Evolutionary conservation across 2,329 filamentous ascomycete genomes (phyloP).

Genomic region (Trichophyton mentagrophytes): DNA sequence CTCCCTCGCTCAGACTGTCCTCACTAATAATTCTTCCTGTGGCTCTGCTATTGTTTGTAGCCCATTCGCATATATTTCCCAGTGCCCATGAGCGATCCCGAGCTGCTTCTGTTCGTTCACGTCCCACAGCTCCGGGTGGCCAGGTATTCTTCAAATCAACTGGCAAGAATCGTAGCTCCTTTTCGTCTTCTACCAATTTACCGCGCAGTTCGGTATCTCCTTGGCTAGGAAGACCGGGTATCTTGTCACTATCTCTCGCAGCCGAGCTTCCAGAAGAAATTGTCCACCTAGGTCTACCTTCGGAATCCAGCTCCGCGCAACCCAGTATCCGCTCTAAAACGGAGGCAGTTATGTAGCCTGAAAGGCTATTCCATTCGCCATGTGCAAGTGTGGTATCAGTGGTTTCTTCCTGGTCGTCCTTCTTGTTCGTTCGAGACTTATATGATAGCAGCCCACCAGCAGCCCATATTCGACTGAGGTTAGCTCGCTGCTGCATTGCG

Average conservation of each 20-base stretch:
- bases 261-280: slow-evolving; percentile 48
- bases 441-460: slow-evolving; percentile 34
- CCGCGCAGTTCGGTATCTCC: slow-evolving; percentile 15
- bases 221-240: slow-evolving; percentile 41
- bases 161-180: slow-evolving; percentile 43
- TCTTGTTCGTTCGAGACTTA: slow-evolving; percentile 21
- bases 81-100: slow-evolving; percentile 52
- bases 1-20: slow-evolving; percentile 15
- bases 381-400: slow-evolving; percentile 8
- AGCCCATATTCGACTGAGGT: slow-evolving; percentile 45
- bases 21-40: background rate
- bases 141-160: slow-evolving; percentile 51
- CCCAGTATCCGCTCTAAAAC: slow-evolving; percentile 42
- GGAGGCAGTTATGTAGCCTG: slow-evolving; percentile 36
- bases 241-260: slow-evolving; percentile 43
- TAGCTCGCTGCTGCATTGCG: slow-evolving; percentile 41
- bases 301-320: slow-evolving; percentile 19
- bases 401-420: slow-evolving; percentile 16
- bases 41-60: slow-evolving; percentile 15
- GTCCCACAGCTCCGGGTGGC: slow-evolving; percentile 47
- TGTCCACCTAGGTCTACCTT: slow-evolving; percentile 37
- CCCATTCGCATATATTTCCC: slow-evolving; percentile 37
- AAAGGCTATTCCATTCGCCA: slow-evolving; percentile 43
- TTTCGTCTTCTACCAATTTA: slow-evolving; percentile 26
- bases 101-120: slow-evolving; percentile 50